Conservation (phyloP, 2,329 filamentous ascomycete genomes). For the Diaporthe longicolla region DNA sequence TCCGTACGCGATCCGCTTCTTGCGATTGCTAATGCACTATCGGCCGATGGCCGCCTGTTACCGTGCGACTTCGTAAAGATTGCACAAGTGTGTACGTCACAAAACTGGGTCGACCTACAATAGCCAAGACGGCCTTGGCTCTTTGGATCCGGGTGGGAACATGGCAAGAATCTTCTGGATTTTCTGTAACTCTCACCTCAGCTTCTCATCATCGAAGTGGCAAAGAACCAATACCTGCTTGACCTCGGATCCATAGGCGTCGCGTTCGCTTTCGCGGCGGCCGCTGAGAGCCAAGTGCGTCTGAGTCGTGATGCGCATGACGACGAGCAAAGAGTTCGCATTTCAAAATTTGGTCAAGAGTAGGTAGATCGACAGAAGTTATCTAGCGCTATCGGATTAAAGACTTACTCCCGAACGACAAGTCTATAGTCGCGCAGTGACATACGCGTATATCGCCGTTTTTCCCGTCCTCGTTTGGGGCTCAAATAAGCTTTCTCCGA, state of each 20-base stretch:
- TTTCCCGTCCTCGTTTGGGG: neutral
- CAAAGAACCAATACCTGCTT: neutral
- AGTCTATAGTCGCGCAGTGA: neutral
- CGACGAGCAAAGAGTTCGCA: neutral
- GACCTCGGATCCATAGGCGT: neutral
- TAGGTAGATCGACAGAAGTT: too few relatives aligned
- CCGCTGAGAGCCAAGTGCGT: neutral
- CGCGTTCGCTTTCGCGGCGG: neutral
- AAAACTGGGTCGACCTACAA: slow-evolving; percentile 14
- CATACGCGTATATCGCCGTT: neutral
- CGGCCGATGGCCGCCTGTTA: slow-evolving; percentile 5
- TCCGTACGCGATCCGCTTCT: slow-evolving; percentile 26
- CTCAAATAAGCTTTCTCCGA: slow-evolving; percentile 29
- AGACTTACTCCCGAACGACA: too few relatives aligned
- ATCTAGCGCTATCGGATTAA: too few relatives aligned
- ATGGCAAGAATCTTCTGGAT: slow-evolving; percentile 1
- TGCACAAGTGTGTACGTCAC: slow-evolving; percentile 8
- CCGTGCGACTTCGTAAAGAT: slow-evolving; percentile 15
- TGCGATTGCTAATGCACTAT: neutral
- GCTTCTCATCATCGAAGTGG: neutral
- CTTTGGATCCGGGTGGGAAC: neutral
- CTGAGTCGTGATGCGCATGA: neutral
- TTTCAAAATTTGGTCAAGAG: neutral
- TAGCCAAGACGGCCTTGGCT: neutral
- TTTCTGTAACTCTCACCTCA: neutral